Evolutionary conservation across 2,329 filamentous ascomycete species (phyloP), one percentile per base, ranked within the genome.

Genomic region (Sporothrix curviconia): DNA sequence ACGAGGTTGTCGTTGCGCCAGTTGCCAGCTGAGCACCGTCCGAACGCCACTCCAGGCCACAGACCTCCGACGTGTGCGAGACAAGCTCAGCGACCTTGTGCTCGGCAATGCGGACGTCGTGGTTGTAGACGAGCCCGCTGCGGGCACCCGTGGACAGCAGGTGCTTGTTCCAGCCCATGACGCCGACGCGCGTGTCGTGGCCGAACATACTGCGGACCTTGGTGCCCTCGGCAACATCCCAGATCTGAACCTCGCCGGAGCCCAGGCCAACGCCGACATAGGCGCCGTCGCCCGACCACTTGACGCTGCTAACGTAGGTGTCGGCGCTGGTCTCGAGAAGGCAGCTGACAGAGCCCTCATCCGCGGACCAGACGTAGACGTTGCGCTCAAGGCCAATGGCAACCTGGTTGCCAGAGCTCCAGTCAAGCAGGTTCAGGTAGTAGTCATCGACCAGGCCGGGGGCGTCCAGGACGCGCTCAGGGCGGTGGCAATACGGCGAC

Each of bases 131-230:
- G 46, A 96, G 86, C 24, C 94, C 94, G 64, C 89, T 95, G 70
- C 94, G 89, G 58, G 94, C 90, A 64, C 94, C 94, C 22, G 92
- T 96, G 39, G 94, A 97, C 54, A 99, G 82, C 58, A 95, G 84
- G 75, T 97, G 94, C 83, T 97, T 97, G 81, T 90, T 96, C 94
- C 94, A 99, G 68, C 92, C 90, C 92, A 97, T 96, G 63, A 96
- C 92, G 69, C 92, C 90, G 62, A 99, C 92, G 56, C 94, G 92
- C 39, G 90, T 92, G 69, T 97, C 92, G 70, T 99, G 94, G 60
- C 94, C 94, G 70, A 91, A 89, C 94, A 99, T 99, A 80, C 91
- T 96, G 72, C 94, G 92, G 59, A 99, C 87, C 82, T 97, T 97
- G 69, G 85, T 87, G 61, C 87, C 85, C 73, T 99, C 94, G 66